Evolutionary conservation across 495 filamentous ascomycete genomes (phyloP), one percentile per base, ranked within the genome.

Genomic region (Trichoderma gamsii): DNA sequence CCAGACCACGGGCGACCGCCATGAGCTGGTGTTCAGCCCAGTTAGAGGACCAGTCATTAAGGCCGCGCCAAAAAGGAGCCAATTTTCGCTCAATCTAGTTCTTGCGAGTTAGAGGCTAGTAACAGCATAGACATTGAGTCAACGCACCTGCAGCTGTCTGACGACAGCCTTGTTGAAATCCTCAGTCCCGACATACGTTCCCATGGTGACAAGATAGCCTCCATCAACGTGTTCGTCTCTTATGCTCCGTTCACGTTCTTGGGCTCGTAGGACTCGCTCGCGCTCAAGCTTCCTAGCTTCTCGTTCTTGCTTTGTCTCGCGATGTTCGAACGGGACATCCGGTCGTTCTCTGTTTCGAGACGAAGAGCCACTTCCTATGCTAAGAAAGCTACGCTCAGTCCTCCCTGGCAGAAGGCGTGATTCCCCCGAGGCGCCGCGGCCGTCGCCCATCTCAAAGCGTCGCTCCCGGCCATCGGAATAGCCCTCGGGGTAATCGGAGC

Each of bases 21-120:
- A 97, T 89, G 18, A 99, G 86, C 77, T 99, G 94, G 73, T 91
- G 86, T 71, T 99, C 95, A 4, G 92, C 90, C 95, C 95, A 99
- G 66, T 89, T 89, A 51, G 92, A 88, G 5, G 87, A 87, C 71
- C 94, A 89, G 72, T 99, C 94, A 70, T 96, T 90, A 13, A 99
- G 82, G 3, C 96, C 95, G 76, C 90, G 88, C 90, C 93, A 99
- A 73, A 99, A 98, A 0, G 95, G 95, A 27, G 95, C 94, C 67
- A 99, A 77, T 69, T 91, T 88, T 69, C 95, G 87, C 78, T 98
- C 95, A 76, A 98, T 92, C 92, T 96, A 76, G 5, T 21, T 11
- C 35, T 15, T 8, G 21, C 12, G n/a, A 11, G 65, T 72, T 46
- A 75, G 72, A 38, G 18, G 44, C 64, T 7, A 15, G 44, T 44